phyloP scores from a whole-genome alignment of 495 filamentous ascomycete genomes.

The Aspergillus sclerotiicarbonarius region DNA sequence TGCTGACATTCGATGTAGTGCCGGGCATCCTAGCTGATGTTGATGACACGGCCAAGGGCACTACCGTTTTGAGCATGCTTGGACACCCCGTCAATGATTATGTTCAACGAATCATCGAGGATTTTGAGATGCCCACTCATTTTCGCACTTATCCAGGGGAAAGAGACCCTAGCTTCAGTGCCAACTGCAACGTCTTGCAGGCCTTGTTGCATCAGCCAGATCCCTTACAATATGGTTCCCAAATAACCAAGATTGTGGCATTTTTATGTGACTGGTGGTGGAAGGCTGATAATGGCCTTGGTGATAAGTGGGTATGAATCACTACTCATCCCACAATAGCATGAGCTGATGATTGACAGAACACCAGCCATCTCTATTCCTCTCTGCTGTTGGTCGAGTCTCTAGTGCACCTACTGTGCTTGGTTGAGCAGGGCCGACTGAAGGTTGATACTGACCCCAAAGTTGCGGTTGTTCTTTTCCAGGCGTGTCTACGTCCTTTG shows the following conservation, averaged over 20 bases:
- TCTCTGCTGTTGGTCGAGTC: slow-evolving; percentile 16
- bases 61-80: slow-evolving; percentile 23
- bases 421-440: not conserved
- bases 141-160: slow-evolving; percentile 40
- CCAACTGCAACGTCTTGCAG: slow-evolving; percentile 42
- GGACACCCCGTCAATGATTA: slow-evolving; percentile 14
- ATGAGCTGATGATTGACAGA: slow-evolving; percentile 5
- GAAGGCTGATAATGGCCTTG: slow-evolving; percentile 3
- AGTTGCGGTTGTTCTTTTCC: not conserved
- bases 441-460: not conserved
- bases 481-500: not conserved
- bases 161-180: slow-evolving; percentile 36
- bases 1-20: not conserved
- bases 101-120: slow-evolving; percentile 18
- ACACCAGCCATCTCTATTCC: slow-evolving; percentile 11
- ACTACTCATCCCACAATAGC: not conserved
- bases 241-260: slow-evolving; percentile 20
- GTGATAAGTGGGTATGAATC: slow-evolving; percentile 21
- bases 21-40: slow-evolving; percentile 4
- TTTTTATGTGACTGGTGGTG: slow-evolving; percentile 20
- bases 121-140: slow-evolving; percentile 30
- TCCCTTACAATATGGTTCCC: slow-evolving; percentile 9
- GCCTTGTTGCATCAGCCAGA: slow-evolving; percentile 27
- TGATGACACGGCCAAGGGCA: slow-evolving; percentile 16
- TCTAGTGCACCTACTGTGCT: slow-evolving; percentile 5